Percentiles rank a stretch among this genome's conserved stretches.
Evolutionary conservation across 2,329 filamentous ascomycete species (phyloP).

Genomic region (Xylariaceae sp.): DNA sequence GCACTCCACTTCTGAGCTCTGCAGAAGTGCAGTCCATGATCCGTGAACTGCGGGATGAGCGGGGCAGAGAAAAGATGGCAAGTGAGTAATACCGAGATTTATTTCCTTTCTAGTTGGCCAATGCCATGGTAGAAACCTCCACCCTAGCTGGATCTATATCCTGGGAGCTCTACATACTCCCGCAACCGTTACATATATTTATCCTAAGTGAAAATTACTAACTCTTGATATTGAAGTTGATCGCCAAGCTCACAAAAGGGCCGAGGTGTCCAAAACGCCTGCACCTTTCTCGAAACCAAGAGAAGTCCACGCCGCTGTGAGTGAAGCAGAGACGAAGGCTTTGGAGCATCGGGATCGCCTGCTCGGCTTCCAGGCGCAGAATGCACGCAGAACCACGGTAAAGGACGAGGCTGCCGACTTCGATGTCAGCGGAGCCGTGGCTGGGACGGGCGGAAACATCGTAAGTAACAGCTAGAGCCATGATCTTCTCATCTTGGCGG

Average conservation of each 20-base stretch:
- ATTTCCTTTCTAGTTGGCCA: neutral
- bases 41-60: conserved; percentile 79
- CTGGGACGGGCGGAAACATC: conserved; percentile 64
- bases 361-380: conserved; percentile 83
- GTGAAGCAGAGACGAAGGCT: conserved; percentile 70
- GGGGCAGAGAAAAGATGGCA: conserved; percentile 85
- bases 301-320: conserved; percentile 44
- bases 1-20: conserved; percentile 71
- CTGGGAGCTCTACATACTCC: neutral
- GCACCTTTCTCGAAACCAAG: conserved; percentile 64
- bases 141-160: no score
- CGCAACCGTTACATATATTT: neutral
- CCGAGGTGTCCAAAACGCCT: conserved; percentile 68
- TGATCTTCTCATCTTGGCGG: no score
- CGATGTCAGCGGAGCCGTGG: conserved; percentile 56
- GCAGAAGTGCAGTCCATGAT: conserved; percentile 87
- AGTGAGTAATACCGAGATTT: conserved; percentile 11
- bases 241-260: conserved; percentile 70
- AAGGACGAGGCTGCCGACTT: conserved; percentile 81
- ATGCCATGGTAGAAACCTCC: no score
- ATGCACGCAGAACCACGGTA: conserved; percentile 82
- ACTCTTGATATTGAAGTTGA: conserved; percentile 58
- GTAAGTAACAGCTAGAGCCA: no score
- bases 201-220: neutral
- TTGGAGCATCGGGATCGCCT: conserved; percentile 82